Evolutionary conservation across 2,329 filamentous ascomycete species (phyloP).

Genomic region (Chlorencoelia australis): DNA sequence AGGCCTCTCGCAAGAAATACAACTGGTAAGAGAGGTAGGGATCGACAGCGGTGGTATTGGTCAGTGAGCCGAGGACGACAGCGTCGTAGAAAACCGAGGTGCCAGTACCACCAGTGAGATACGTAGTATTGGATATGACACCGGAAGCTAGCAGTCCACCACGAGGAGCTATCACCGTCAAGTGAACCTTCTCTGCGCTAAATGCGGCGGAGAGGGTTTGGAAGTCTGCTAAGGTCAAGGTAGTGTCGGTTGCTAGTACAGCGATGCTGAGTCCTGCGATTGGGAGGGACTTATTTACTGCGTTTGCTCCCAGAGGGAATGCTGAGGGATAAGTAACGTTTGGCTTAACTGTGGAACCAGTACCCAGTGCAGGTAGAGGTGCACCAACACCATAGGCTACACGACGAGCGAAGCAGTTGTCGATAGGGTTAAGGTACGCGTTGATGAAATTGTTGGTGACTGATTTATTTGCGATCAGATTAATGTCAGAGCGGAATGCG

Average conservation of each 20-base stretch:
- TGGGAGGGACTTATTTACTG: conserved; percentile 24
- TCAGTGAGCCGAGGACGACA: conserved; percentile 36
- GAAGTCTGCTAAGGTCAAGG: conserved; percentile 37
- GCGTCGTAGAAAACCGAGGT: conserved; percentile 52
- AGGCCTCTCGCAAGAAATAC: conserved; percentile 4
- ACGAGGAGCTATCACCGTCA: conserved; percentile 41
- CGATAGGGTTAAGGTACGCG: conserved; percentile 1
- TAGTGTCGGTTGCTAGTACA: conserved; percentile 41
- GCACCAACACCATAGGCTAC: conserved; percentile 1
- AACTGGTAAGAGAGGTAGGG: not conserved
- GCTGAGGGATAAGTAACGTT: conserved; percentile 32
- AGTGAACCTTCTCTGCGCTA: conserved; percentile 39
- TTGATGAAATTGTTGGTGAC: conserved; percentile 1
- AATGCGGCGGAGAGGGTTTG: conserved; percentile 38
- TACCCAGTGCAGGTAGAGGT: conserved; percentile 40
- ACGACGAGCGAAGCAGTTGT: conserved; percentile 5
- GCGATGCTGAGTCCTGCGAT: conserved; percentile 50
- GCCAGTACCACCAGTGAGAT: conserved; percentile 49
- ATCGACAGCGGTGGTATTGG: not conserved
- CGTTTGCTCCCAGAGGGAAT: conserved; percentile 45
- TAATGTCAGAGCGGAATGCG: conserved; percentile 4
- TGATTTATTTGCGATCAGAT: not conserved
- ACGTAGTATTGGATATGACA: conserved; percentile 44
- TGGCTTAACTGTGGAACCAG: conserved; percentile 30
- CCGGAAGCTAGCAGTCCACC: conserved; percentile 41